phyloP scores from a whole-genome alignment of 2,329 filamentous ascomycete species.

The Paraphaeosphaeria minitans region DNA sequence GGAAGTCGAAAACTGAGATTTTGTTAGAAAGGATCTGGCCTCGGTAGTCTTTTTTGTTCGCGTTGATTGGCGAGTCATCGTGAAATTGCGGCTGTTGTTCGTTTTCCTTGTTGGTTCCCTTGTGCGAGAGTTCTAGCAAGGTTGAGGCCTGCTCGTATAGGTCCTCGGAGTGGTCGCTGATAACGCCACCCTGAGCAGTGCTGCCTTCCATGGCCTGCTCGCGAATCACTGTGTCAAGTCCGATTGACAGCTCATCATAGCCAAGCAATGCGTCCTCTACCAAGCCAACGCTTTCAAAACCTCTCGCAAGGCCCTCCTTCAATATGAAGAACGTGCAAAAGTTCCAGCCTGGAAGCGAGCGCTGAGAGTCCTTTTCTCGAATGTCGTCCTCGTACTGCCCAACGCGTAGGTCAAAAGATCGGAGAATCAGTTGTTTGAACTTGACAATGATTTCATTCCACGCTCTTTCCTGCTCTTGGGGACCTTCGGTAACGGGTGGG shows the following conservation, averaged over 20 bases:
- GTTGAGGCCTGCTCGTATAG: slow-evolving; percentile 59
- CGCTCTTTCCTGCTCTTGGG: slow-evolving; percentile 78
- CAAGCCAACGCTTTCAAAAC: slow-evolving; percentile 93
- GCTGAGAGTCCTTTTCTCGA: slow-evolving; percentile 87
- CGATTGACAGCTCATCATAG: slow-evolving; percentile 91
- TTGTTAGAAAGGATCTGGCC: slow-evolving; percentile 93
- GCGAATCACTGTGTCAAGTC: slow-evolving; percentile 79
- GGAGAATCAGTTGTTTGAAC: slow-evolving; percentile 83
- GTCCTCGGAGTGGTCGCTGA: slow-evolving; percentile 75
- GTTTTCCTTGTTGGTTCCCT: slow-evolving; percentile 20
- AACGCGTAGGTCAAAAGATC: slow-evolving; percentile 88
- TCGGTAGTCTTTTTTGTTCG: slow-evolving; percentile 75
- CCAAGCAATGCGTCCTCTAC: slow-evolving; percentile 94
- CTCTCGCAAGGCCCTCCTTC: slow-evolving; percentile 90
- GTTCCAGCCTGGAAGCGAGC: slow-evolving; percentile 92
- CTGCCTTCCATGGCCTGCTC: slow-evolving; percentile 69
- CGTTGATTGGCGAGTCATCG: slow-evolving; percentile 45
- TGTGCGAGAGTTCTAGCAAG: slow-evolving; percentile 27
- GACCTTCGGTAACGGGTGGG: slow-evolving; percentile 60
- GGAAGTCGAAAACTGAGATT: slow-evolving; percentile 94
- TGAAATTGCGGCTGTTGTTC: slow-evolving; percentile 27
- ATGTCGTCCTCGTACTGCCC: slow-evolving; percentile 97
- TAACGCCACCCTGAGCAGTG: slow-evolving; percentile 71
- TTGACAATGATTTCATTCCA: slow-evolving; percentile 86
- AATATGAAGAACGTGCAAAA: slow-evolving; percentile 99